Evolutionary conservation across 306 rosid genomes (phyloP), one percentile per base, ranked within the genome.

Genomic region (Biancaea sappan): DNA sequence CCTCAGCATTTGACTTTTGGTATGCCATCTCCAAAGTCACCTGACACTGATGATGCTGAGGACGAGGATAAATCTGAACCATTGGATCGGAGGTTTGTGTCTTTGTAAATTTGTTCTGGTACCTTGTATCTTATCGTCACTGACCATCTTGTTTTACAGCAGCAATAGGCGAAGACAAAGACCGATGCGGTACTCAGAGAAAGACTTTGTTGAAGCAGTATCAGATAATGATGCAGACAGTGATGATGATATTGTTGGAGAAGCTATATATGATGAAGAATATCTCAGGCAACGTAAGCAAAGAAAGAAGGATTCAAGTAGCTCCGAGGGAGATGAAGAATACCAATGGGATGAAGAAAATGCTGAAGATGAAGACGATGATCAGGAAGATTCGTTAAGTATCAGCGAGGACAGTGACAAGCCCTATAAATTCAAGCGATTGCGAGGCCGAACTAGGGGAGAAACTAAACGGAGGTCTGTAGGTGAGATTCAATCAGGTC

Each of bases 291-390:
- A 91, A 84, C 97, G 97, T 54, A 93, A 89, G 79, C 91, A 86
- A 80, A 88, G 86, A 79, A 89, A 82, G 84, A 90, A 79, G 68
- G 65, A 79, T 41, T 89, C 96, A 15, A 91, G 96, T 86, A 89
- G 97, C 86, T 93, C 98, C n/a, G 85, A 93, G 82, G 98, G 96
- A 69, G 98, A 93, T 76, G 98, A 93, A 73, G 98, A 93, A 84
- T 93, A 93, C 73, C 86, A 77, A 75, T 87, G 89, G 87, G 95
- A 87, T 51, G 97, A 89, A 66, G 98, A 93, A 50, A 86, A 89
- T 75, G 85, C 84, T 35, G 98, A 90, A 71, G 98, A 92, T 9
- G 97, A 91, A 59, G 93, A 90, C 11, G 90, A 85, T 22, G 97
- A 89, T n/a, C 84, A 78, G 34, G 82, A 72, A 62, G 91, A 85